Percentiles rank a stretch among this genome's conserved stretches.
Conservation (phyloP, 108 stramenopile species). For the Conticribra guillardii region DNA sequence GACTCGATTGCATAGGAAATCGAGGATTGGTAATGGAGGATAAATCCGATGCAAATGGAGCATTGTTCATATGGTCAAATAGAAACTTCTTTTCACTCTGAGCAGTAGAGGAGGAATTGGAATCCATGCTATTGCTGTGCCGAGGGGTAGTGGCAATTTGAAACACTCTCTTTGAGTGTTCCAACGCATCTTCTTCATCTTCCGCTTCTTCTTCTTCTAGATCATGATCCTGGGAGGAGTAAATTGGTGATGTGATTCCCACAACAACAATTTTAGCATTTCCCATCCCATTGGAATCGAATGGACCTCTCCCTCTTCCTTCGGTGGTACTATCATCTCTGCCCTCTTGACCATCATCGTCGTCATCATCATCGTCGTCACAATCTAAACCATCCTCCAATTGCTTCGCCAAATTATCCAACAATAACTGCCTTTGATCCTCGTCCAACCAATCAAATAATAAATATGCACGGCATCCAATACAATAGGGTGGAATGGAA, state of each 20-base stretch:
- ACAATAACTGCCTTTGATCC: constrained; percentile 4
- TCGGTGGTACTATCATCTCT: background rate
- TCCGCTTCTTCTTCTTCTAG: background rate
- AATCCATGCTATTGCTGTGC: background rate
- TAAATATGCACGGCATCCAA: constrained; percentile 27
- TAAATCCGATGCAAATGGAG: background rate
- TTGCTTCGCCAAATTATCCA: constrained; percentile 21
- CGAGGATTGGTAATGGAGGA: background rate
- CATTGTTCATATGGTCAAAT: too few species aligned
- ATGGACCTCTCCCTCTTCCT: background rate
- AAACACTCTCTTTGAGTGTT: background rate
- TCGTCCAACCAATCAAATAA: constrained; percentile 20
- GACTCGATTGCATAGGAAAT: background rate
- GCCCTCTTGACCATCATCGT: background rate
- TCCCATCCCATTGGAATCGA: background rate
- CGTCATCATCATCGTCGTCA: background rate
- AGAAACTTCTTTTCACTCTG: background rate
- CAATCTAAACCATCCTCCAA: constrained; percentile 2
- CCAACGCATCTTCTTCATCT: background rate
- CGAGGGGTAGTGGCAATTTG: background rate
- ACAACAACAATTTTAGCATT: constrained; percentile 23
- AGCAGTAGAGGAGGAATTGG: background rate
- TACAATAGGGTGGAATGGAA: constrained; percentile 29
- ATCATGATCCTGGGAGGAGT: background rate
- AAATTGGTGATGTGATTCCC: too few species aligned